Base-by-base conservation (phyloP, 345 rosid species). In the Ricinus communis region DNA sequence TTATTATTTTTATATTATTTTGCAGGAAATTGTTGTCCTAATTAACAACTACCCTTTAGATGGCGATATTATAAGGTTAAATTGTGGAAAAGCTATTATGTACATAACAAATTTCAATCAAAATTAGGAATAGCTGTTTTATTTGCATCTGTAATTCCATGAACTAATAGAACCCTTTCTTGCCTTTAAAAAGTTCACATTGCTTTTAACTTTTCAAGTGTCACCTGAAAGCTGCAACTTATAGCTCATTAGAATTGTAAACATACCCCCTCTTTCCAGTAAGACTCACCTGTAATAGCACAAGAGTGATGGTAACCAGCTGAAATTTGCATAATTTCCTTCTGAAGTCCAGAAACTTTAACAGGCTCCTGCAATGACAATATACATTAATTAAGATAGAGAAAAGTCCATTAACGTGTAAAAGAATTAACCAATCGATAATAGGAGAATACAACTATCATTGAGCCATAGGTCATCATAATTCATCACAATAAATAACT, bases 241-340 rank as follows among this genome's bases (percentile, higher is more conserved):
- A 10, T 50, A 53, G 71, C 43, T 41, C 19, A 30, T 71, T 5
- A 49, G 27, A 72, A 69, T 64, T 21, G 18, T 13, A 45, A 18
- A 40, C 41, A 8, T 58, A 10, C 45, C 43, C 53, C 46, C 14
- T 9, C 30, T 51, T 51, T 2, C 7, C 53, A 5, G 5, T 51
- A 18, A 50, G 12, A 55, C 62, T 60, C 72, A 91, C 98, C 97
- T 77, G 98, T 87, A 69, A 94, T 77, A 62, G 98, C 98, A 79
- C 91, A 85, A 65, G 98, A 94, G 79, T 94, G 97, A 82, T 86
- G 51, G 75, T 88, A 91, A 71, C 98, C 98, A 60, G 98, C 93
- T 77, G 96, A 78, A 69, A 94, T 82, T 62, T 86, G 88, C 66
- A 75, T 70, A 78, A 89, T 71, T 58, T 87, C 92, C 77, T 94